These are phyloP conservation scores for Fusarium sp. DNA, from an alignment of 2,329 filamentous ascomycete genomes.

Conservation along the genomic window DNA sequence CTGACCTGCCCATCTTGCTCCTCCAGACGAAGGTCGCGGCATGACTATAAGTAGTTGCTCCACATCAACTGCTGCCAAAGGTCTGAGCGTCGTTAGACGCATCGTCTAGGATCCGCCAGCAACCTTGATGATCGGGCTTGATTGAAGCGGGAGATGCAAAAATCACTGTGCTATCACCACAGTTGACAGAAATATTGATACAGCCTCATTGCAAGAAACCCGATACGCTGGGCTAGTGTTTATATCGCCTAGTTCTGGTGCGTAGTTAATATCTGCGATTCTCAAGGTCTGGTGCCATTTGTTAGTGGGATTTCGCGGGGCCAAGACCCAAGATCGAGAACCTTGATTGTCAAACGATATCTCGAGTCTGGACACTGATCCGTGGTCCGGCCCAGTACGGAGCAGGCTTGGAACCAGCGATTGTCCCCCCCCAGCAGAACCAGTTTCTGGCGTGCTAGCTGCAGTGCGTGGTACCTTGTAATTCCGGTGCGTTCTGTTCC, in stretches of 20 bases:
- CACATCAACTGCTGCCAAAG: constrained; percentile 31
- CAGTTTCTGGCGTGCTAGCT: not conserved
- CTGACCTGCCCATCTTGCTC: constrained; percentile 4
- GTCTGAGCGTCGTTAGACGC: constrained; percentile 30
- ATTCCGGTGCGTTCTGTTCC: not conserved
- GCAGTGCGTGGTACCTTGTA: not conserved
- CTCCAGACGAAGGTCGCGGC: constrained; percentile 3
- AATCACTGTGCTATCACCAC: not conserved
- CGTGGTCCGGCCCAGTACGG: not conserved
- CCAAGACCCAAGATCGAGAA: constrained; percentile 1
- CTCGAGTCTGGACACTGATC: not conserved
- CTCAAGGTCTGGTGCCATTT: constrained; percentile 7
- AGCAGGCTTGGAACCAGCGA: not conserved
- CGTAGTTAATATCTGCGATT: not conserved
- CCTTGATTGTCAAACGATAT: constrained; percentile 4
- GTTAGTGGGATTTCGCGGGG: constrained; percentile 5
- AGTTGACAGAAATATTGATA: not conserved
- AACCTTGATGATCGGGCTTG: constrained; percentile 34
- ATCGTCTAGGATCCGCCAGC: constrained; percentile 22
- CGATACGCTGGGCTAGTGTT: not conserved
- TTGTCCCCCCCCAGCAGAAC: not conserved
- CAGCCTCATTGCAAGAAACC: not conserved
- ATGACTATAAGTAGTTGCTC: constrained; percentile 30
- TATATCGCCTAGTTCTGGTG: not conserved
- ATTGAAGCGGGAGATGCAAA: not conserved